Conservation (phyloP, 192 early-diverging fungal genomes). For the Coemansia sp. region DNA sequence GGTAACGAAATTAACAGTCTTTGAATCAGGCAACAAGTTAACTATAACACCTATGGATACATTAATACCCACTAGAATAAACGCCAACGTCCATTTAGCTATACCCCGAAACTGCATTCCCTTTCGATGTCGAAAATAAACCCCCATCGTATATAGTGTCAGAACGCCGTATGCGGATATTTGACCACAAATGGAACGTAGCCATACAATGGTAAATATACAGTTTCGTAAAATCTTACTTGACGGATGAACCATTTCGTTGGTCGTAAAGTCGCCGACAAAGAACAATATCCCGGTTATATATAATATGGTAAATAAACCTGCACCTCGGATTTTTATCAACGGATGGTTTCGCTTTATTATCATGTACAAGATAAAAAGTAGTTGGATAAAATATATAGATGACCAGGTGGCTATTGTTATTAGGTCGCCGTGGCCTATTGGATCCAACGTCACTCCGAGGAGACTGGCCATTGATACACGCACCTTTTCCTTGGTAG, state of each 20-base stretch:
- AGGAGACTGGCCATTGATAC: constrained; percentile 26
- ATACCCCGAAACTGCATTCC: not conserved
- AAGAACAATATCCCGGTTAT: constrained; percentile 28
- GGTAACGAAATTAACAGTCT: constrained; percentile 16
- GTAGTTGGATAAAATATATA: constrained; percentile 21
- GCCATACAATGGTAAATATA: constrained; percentile 34
- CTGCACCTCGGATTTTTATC: constrained; percentile 12
- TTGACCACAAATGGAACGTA: constrained; percentile 38
- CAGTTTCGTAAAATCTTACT: constrained; percentile 19
- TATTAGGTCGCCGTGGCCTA: constrained; percentile 35
- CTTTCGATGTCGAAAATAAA: constrained; percentile 12
- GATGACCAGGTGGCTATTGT: constrained; percentile 11
- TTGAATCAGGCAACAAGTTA: constrained; percentile 6
- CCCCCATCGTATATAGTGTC: not conserved
- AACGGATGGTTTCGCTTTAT: constrained; percentile 29
- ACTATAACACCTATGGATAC: constrained; percentile 15
- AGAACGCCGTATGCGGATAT: constrained; percentile 9
- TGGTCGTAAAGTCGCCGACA: constrained; percentile 36
- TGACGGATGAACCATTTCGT: constrained; percentile 31
- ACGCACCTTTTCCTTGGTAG: constrained; percentile 32
- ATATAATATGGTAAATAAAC: constrained; percentile 8
- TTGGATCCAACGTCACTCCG: constrained; percentile 31
- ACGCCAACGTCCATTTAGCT: not conserved
- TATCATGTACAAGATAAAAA: constrained; percentile 27
- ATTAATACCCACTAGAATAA: not conserved